Evolutionary conservation across 2,329 filamentous ascomycete genomes (phyloP), one percentile per base, ranked within the genome.

Genomic region (Epichloe bromicola): DNA sequence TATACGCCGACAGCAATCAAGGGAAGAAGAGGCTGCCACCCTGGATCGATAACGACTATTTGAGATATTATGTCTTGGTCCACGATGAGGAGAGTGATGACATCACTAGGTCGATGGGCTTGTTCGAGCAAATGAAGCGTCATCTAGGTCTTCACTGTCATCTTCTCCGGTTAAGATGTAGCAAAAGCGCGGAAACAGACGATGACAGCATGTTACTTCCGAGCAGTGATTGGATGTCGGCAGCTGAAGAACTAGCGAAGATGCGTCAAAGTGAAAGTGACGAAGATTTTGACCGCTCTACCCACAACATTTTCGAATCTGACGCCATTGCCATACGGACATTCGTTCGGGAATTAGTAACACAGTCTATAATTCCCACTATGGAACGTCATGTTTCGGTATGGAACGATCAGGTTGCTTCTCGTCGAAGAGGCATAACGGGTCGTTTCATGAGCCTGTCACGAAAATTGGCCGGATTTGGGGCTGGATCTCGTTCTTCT

Each of bases 101-200:
- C 63, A 95, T 97, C 54, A 80, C 81, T 38, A 86, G 89, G 67
- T 95, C 90, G 12, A 91, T 91, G 66, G 80, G 82, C 17, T 74
- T 97, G 30, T 98, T 95, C 66, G 93, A 98, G 59, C 88, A 96
- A 66, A 98, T 98, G 94, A 98, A 97, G 69, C 82, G 93, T n/a
- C 88, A 96, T 68, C 88, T 98, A 56, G 93, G 93, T 2, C 73
- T 97, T 46, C 90, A 98, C 67, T 98, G 93, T 63, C 93, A 98
- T 67, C 74, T 98, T 11, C 74, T 98, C 36, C 76, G 94, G 56
- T 72, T 98, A 48, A 80, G 91, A 58, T 94, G 88, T 60, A 85
- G 82, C 38, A 86, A 89, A 63, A 91, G 88, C 65, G 83, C 88
- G 37, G 82, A 90, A 55, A 90, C 88, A 1, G 93, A 97, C 65